phyloP scores from a whole-genome alignment of 2,329 filamentous ascomycete species.

The Botrytis cinerea region DNA sequence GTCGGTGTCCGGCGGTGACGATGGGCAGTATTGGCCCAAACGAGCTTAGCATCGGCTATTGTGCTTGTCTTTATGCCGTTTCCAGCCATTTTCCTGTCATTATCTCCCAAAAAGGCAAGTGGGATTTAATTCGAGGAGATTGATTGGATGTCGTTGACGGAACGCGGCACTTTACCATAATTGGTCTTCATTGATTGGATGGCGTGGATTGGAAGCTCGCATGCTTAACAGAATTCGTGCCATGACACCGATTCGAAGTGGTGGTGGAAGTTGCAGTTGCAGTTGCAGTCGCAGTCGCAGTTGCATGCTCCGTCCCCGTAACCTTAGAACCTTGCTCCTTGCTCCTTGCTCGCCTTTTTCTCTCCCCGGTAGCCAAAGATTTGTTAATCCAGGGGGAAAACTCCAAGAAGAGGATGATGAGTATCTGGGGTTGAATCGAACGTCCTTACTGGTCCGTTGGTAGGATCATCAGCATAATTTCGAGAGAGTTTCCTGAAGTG shows the following conservation, averaged over 20 bases:
- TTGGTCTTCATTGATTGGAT: neutral
- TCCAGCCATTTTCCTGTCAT: neutral
- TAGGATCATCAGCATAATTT: conserved; percentile 7
- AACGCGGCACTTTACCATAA: neutral
- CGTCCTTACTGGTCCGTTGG: neutral
- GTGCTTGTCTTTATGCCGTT: neutral
- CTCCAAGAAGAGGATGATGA: neutral
- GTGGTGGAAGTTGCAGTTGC: too few relatives aligned
- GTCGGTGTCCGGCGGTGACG: conserved; percentile 1
- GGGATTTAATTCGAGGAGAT: neutral
- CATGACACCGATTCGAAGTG: neutral
- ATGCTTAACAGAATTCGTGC: neutral
- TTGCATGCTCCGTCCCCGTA: too few relatives aligned
- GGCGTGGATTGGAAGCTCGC: neutral
- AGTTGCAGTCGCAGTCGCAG: too few relatives aligned
- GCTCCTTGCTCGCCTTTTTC: neutral
- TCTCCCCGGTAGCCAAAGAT: neutral
- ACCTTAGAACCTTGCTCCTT: too few relatives aligned
- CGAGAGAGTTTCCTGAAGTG: neutral
- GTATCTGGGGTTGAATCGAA: neutral
- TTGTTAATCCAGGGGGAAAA: conserved; percentile 3
- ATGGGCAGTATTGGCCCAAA: neutral
- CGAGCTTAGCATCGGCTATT: too few relatives aligned
- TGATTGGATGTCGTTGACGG: conserved; percentile 3
- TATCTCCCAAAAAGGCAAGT: conserved; percentile 11